Conservation (phyloP, 495 filamentous ascomycete genomes). For the Neurospora tetraspora region DNA sequence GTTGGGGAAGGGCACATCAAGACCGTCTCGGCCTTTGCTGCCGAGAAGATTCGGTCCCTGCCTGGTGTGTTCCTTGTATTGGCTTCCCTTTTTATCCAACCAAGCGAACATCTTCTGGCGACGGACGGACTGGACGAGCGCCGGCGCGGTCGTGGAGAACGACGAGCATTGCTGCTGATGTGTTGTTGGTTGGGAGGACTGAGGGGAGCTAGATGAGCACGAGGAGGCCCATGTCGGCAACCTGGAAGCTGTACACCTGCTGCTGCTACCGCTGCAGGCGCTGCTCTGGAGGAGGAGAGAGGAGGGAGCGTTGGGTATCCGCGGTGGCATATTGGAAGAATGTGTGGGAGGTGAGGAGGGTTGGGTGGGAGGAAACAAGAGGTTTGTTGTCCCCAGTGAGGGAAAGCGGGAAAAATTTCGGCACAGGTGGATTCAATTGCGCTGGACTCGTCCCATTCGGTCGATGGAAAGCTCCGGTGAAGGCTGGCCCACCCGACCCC, state of each 20-base stretch:
- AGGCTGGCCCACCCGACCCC: neutral
- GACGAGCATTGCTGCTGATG: slow-evolving; percentile 2
- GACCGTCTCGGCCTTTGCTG: neutral
- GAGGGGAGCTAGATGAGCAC: neutral
- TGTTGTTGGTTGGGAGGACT: neutral
- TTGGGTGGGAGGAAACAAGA: slow-evolving; percentile 2
- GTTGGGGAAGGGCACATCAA: slow-evolving; percentile 54
- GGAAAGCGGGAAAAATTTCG: neutral
- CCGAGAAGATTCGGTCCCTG: slow-evolving; percentile 9
- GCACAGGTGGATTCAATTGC: neutral
- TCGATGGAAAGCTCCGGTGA: neutral
- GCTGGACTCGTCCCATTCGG: neutral
- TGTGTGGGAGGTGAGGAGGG: slow-evolving; percentile 3
- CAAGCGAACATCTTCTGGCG: slow-evolving; percentile 12
- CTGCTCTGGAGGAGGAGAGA: neutral
- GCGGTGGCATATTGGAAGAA: slow-evolving; percentile 19
- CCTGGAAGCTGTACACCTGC: slow-evolving; percentile 7
- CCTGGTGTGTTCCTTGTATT: neutral
- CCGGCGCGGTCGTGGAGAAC: slow-evolving; percentile 18
- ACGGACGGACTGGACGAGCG: slow-evolving; percentile 2
- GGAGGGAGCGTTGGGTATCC: slow-evolving; percentile 10
- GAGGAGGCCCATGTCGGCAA: neutral
- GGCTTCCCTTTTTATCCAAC: slow-evolving; percentile 3
- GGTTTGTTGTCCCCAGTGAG: neutral
- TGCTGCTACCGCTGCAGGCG: slow-evolving; percentile 1